Base-by-base conservation (phyloP, 2,329 filamentous ascomycete species). In the Fusarium secorum region DNA sequence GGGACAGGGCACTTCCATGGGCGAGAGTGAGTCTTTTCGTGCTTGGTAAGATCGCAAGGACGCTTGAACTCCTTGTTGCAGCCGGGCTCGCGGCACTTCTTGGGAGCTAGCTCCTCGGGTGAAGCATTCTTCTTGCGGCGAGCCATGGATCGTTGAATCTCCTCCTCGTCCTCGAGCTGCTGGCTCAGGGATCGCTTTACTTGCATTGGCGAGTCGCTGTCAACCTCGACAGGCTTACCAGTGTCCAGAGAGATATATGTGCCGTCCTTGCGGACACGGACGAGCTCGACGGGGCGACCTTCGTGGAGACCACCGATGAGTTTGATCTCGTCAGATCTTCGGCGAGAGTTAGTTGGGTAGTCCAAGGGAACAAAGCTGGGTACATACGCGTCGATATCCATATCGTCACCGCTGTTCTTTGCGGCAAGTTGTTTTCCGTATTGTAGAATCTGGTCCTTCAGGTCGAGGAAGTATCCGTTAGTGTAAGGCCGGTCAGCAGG, bases 21-120 rank as follows among this genome's bases (percentile, higher is more conserved):
- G 38, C 96, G 93, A 60, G 93, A 94, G 81, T 99, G 96, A 1
- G 95, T 98, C 86, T 98, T 99, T 84, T 97, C 93, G 82, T 99
- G 96, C 86, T 98, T 98, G 73, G 94, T 98, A 64, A 98, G 85
- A 80, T 99, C 96, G 81, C 96, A 98, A n/a, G 94, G 94, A 68
- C 96, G 91, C 83, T 96, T 97, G 85, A 98, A 98, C 81, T 95
- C 90, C 83, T 97, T 98, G 81, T 89, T 90, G 83, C 95, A 98
- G 42, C 89, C 88, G 9, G 85, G 85, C 78, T 94, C 89, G 69
- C 87, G 87, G 85, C 94, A 97, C 75, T 89, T 89, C 82, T 95
- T 91, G 61, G 89, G 92, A 51, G 93, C 90, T 53, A 95, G 89
- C 80, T 97, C 92, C 81, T 95, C 93, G 10, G 93, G 91, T 55